Base-by-base conservation (phyloP, 2,329 filamentous ascomycete genomes). In the Pseudogymnoascus sp. region DNA sequence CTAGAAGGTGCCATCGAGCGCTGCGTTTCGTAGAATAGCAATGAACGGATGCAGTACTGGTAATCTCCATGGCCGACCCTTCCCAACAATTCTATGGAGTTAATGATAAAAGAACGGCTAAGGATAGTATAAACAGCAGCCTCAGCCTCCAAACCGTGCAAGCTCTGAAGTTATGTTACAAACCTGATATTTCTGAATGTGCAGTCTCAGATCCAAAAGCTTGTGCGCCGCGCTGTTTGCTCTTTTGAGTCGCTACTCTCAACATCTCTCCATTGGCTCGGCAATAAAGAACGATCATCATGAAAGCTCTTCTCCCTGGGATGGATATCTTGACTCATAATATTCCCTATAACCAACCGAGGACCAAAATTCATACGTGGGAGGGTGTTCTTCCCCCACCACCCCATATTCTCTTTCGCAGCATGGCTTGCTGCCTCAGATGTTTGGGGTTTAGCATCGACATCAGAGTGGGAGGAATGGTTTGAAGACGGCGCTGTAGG, bases 231-330 rank as follows among this genome's bases (percentile, higher is more conserved):
- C 9, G 61, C 18, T 25, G 58, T 60, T 31, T 25, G 48, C 29
- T 60, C 40, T 15, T 40, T 36, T 9, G 21, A 42, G 15, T 40
- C 63, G 8, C 29, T 52, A 13, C 64, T 25, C 13, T 55, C 48
- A 10, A 63, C 21, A 36, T 45, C 42, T 27, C 58, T 65, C 15
- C 64, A 59, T 35, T 70, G 69, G 63, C 69, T 70, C 5, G 69
- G 69, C 29, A 71, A 59, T 31, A 68, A 48, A 5, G 66, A 63
- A 52, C 67, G 64, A 55, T 71, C 68, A 63, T 70, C 69, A 60
- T 69, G 64, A 18, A 67, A 70, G 52, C 65, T 69, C 15, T 37
- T 37, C 13, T 68, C 63, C 58, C 64, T 62, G 8, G 33, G 33
- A 25, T 39, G 29, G 13, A 61, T 33, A 36, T 61, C 37, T 5